Conservation (phyloP, 768 basidiomycete genomes). For the Trametes maxima region DNA sequence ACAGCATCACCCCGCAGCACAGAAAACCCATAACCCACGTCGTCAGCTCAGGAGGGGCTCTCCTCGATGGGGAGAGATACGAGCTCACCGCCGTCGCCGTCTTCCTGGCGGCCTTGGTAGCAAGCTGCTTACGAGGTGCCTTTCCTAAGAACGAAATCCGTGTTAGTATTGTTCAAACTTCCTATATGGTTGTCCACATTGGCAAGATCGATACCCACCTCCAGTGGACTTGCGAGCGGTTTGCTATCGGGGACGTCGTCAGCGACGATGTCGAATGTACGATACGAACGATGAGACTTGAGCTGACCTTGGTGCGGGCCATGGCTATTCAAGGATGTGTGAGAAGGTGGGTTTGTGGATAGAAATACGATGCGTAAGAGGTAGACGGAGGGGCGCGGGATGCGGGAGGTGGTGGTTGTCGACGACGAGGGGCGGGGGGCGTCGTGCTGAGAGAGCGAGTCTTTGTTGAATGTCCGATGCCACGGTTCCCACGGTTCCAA, state of each 20-base stretch:
- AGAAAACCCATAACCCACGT: conserved; percentile 25
- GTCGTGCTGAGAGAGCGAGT: conserved; percentile 24
- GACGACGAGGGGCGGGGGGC: conserved; percentile 30
- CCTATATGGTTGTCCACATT: conserved; percentile 20
- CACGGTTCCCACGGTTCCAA: conserved; percentile 32
- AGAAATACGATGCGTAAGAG: conserved; percentile 24
- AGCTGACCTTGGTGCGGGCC: conserved; percentile 84
- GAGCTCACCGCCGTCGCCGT: conserved; percentile 36
- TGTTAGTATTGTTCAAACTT: conserved; percentile 24
- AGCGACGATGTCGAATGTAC: conserved; percentile 36
- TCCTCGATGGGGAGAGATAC: conserved; percentile 10
- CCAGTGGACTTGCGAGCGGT: conserved; percentile 99
- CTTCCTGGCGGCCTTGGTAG: conserved; percentile 49
- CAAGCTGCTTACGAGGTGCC: conserved; percentile 47
- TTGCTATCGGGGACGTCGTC: conserved; percentile 61
- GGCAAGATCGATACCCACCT: conserved; percentile 56
- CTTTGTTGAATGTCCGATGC: conserved; percentile 31
- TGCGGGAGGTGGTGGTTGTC: conserved; percentile 28
- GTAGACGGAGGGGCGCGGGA: conserved; percentile 21
- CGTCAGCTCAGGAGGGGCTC: conserved; percentile 22
- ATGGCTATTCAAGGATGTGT: conserved; percentile 43
- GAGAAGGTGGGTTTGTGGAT: conserved; percentile 11
- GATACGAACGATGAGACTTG: conserved; percentile 15
- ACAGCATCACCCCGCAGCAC: conserved; percentile 17
- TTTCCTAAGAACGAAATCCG: conserved; percentile 35